Percentiles rank a stretch among this genome's conserved stretches.
Conservation (phyloP, 768 basidiomycete species). For the Leccinum obscurum region DNA sequence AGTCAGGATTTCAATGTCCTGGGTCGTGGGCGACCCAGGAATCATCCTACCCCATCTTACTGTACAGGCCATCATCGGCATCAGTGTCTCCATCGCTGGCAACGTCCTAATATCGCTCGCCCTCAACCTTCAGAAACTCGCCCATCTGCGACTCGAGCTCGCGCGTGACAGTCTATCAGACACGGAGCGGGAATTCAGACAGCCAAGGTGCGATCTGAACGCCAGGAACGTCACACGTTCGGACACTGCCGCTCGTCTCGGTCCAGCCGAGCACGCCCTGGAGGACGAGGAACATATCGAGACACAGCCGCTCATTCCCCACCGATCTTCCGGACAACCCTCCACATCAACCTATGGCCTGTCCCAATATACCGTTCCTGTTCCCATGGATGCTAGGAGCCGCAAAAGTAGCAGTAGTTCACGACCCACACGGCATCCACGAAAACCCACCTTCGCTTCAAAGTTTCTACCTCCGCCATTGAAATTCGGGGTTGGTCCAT, state of each 20-base stretch:
- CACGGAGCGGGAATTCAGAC: constrained; percentile 17
- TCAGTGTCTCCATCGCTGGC: constrained; percentile 77
- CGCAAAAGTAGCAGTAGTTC: constrained; percentile 24
- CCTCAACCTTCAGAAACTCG: constrained; percentile 90
- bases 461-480: constrained; percentile 36
- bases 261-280: constrained; percentile 10
- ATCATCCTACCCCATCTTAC: constrained; percentile 57
- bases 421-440: constrained; percentile 23
- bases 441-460: constrained; percentile 35
- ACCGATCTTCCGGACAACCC: constrained; percentile 24
- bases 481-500: constrained; percentile 10
- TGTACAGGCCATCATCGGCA: constrained; percentile 66
- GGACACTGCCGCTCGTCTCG: constrained; percentile 1
- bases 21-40: constrained; percentile 19
- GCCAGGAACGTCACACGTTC: constrained; percentile 2
- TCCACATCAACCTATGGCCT: constrained; percentile 22
- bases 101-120: constrained; percentile 90
- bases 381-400: constrained; percentile 26
- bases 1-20: constrained; percentile 13
- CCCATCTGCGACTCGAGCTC: constrained; percentile 68
- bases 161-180: constrained; percentile 25
- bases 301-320: constrained; percentile 31
- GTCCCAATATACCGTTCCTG: constrained; percentile 1
- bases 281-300: constrained; percentile 18
- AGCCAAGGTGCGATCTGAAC: background rate